Evolutionary conservation across 805 yeast species (phyloP).

Genomic region (Ogataea angusta): DNA sequence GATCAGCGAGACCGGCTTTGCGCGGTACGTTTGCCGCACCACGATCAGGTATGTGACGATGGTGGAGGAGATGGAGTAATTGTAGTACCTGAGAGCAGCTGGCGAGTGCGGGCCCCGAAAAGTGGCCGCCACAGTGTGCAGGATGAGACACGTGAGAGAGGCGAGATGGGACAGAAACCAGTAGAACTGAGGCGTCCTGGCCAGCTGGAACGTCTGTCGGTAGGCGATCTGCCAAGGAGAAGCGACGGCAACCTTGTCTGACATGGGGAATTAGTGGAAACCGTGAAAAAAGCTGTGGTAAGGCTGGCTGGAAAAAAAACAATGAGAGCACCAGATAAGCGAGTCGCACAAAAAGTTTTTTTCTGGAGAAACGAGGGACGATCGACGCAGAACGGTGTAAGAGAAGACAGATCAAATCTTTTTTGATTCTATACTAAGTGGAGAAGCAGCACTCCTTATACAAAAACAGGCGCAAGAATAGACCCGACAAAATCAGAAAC

Average conservation of each 20-base stretch:
- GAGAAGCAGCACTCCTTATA: constrained; percentile 12
- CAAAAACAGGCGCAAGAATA: constrained; percentile 12
- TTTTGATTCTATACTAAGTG: constrained; percentile 12
- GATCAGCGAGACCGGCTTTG: constrained; percentile 31
- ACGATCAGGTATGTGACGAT: constrained; percentile 62
- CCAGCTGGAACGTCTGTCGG: constrained; percentile 14
- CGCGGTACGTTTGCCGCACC: constrained; percentile 53
- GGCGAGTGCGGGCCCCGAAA: constrained; percentile 33
- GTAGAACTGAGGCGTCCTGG: constrained; percentile 56
- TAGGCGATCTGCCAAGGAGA: constrained; percentile 2
- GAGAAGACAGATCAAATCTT: constrained; percentile 12
- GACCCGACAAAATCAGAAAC: constrained; percentile 55
- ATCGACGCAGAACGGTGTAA: constrained; percentile 5
- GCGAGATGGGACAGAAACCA: constrained; percentile 66
- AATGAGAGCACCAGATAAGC: constrained; percentile 12
- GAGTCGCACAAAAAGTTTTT: constrained; percentile 1
- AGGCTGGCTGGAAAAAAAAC: constrained; percentile 2
- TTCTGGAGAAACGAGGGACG: constrained; percentile 3
- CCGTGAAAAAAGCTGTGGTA: not conserved
- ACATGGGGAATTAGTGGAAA: not conserved
- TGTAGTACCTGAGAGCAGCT: constrained; percentile 36
- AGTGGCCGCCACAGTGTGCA: constrained; percentile 41
- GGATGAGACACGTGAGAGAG: constrained; percentile 41
- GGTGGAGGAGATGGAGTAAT: constrained; percentile 46
- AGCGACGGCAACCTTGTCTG: constrained; percentile 3